Conservation (phyloP, 108 stramenopile genomes). For the Stephanodiscus triporus region DNA sequence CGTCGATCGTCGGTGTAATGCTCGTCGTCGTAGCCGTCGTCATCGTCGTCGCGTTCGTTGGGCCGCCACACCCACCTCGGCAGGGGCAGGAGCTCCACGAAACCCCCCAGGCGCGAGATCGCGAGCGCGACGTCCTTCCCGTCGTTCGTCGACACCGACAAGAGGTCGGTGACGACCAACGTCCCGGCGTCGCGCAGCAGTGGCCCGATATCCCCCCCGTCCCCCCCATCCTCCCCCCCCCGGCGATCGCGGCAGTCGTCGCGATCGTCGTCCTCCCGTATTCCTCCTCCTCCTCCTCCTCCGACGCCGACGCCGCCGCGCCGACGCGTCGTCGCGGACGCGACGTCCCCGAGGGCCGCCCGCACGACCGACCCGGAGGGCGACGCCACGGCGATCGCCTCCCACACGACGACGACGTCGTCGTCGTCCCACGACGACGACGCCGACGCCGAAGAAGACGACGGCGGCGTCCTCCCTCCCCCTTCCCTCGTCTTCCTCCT, state of each 20-base stretch:
- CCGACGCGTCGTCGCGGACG: constrained; percentile 11
- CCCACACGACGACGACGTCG: constrained; percentile 46
- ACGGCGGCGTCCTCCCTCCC: constrained; percentile 21
- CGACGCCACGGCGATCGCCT: constrained; percentile 28
- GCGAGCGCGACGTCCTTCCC: constrained; percentile 44
- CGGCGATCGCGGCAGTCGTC: too few species aligned
- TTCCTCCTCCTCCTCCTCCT: constrained; percentile 9
- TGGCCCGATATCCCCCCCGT: too few species aligned
- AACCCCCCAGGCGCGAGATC: constrained; percentile 77
- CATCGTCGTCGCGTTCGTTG: not conserved
- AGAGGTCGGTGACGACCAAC: constrained; percentile 41
- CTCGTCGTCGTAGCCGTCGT: constrained; percentile 32
- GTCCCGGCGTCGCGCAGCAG: constrained; percentile 31
- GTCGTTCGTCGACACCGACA: constrained; percentile 33
- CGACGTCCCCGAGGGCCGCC: constrained; percentile 16
- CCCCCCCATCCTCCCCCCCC: not conserved
- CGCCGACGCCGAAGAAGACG: not conserved
- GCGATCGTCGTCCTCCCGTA: not conserved
- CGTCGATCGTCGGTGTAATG: not conserved
- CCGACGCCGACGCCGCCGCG: not conserved
- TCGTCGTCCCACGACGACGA: constrained; percentile 47
- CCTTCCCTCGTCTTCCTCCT: not conserved
- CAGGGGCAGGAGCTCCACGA: constrained; percentile 73
- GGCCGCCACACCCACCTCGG: constrained; percentile 63
- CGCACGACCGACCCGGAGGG: constrained; percentile 35